These are phyloP conservation scores for Eleusine indica DNA, from an alignment of 176 grass and related monocot species.

Conservation along the genomic window DNA sequence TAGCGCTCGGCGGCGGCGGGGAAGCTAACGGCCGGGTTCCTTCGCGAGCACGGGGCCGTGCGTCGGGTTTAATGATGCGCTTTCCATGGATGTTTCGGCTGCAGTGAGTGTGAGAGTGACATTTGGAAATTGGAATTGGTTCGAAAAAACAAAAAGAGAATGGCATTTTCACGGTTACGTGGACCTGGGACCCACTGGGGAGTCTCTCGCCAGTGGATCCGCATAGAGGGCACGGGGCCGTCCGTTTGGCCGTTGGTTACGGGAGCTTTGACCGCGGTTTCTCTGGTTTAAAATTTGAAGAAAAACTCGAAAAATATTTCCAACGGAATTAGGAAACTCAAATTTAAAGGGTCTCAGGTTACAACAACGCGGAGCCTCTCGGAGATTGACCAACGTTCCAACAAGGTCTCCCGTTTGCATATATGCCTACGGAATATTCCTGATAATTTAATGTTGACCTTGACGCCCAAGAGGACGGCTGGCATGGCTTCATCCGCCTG, in stretches of 20 bases:
- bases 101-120: neutral
- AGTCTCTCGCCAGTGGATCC: neutral
- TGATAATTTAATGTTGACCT: neutral
- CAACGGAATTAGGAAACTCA: neutral
- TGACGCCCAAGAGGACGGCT: too few species aligned
- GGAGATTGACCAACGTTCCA: neutral
- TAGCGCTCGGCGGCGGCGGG: slow-evolving; percentile 23
- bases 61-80: neutral
- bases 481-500: too few species aligned
- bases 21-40: slow-evolving; percentile 18
- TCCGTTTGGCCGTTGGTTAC: neutral
- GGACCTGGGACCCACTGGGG: neutral
- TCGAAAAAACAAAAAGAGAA: too few species aligned
- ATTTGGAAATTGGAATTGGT: neutral
- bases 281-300: neutral
- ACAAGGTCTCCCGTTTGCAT: neutral
- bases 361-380: neutral
- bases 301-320: too few species aligned
- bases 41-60: neutral
- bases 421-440: neutral
- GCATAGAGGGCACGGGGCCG: neutral
- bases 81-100: neutral
- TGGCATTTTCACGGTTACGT: neutral
- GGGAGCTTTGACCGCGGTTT: neutral
- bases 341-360: neutral